Base-by-base conservation (phyloP, 2,329 filamentous ascomycete species). In the Leptoxyphium fumago region DNA sequence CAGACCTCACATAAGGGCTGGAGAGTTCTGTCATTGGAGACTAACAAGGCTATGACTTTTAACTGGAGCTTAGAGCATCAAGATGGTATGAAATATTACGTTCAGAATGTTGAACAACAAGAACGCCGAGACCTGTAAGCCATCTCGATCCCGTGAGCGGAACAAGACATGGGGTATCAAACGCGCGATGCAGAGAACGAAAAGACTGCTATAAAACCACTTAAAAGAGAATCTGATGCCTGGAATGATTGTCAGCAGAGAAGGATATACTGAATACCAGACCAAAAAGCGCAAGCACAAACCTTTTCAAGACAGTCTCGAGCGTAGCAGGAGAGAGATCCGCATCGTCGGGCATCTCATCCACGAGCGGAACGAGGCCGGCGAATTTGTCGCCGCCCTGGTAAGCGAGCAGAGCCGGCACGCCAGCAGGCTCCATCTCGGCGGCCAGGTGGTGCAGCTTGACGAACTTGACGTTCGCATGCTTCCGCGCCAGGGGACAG, bases 361-460 rank as follows among this genome's bases (percentile, higher is more conserved):
- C 78, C 49, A 93, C 77, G 42, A 96, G 73, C 44, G 89, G 88
- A 0, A 91, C 84, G 43, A 96, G 70, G 55, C 88, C 93, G 50
- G 85, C 84, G 55, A 96, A 87, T 51, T 95, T 78, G 51, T 96
- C 88, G 43, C 87, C 88, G 55, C 81, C 84, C 46, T 80, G 80
- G 68, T 98, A 98, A 10, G 84, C 89, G 41, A 96, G 71, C 32
- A 96, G 71, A 3, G 91, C 86, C 1, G 91, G 91, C 2, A 94
- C 83, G 39, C 82, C 81, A 29, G 87, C 83, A 46, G 83, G 78
- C 61, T 95, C 86, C 71, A 96, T 94, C 61, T 96, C 88, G 32
- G 94, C 93, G 46, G 94, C 88, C 49, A 84, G 80, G 60, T 86
- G 85, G 64, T 94, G 81, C 40, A 96, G 75, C 66, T 89, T 93